Percentiles rank a stretch among this genome's conserved stretches.
These are phyloP conservation scores for Symbiodinium natans DNA, from an alignment of 73 alveolate genomes.

Conservation along the genomic window DNA sequence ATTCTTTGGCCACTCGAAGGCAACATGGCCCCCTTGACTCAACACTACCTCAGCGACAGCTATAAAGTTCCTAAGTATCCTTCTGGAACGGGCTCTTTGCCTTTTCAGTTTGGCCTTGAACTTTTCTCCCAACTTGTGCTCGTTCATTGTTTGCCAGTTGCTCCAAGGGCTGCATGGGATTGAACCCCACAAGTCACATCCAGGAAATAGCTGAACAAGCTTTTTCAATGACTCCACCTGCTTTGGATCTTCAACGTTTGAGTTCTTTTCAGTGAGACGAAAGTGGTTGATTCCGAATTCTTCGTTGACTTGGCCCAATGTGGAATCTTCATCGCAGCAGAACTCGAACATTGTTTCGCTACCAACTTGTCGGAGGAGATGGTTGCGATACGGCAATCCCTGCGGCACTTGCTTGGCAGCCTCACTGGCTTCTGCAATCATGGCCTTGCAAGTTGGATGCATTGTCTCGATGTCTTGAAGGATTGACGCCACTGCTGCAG, in stretches of 20 bases:
- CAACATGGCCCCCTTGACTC: constrained; percentile 10
- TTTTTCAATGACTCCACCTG: neutral
- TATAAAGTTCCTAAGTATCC: neutral
- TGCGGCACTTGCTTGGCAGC: neutral
- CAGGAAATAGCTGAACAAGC: neutral
- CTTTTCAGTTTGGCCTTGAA: neutral
- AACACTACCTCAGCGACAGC: neutral
- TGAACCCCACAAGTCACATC: constrained; percentile 28
- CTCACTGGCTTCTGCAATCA: neutral
- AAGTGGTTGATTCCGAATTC: neutral
- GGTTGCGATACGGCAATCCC: neutral
- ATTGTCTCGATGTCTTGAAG: neutral
- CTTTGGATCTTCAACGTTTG: neutral
- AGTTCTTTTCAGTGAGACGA: neutral
- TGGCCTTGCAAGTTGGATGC: neutral
- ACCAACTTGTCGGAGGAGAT: neutral
- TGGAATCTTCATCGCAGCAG: constrained; percentile 10
- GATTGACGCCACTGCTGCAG: neutral
- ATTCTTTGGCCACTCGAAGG: constrained; percentile 27
- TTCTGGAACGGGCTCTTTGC: neutral
- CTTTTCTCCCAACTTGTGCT: neutral
- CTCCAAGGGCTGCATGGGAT: neutral
- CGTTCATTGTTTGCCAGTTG: neutral
- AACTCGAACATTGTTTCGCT: neutral
- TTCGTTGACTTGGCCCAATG: neutral